phyloP scores from a whole-genome alignment of 2,329 filamentous ascomycete species.

The Colletotrichum shisoi region DNA sequence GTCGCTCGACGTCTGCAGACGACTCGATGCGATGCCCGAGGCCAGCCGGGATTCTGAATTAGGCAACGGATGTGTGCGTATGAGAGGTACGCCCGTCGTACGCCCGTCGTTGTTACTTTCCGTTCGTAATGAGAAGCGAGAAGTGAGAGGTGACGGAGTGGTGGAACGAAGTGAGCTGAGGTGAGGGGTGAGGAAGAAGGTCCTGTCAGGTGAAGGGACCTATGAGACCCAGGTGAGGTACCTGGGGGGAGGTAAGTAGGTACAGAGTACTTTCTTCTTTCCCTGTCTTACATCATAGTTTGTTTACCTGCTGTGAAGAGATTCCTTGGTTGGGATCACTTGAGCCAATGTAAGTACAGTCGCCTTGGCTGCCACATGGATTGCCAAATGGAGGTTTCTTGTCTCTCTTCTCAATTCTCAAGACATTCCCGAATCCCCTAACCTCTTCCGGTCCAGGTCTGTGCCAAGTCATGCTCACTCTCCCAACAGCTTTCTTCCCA shows the following conservation, averaged over 20 bases:
- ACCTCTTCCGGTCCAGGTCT: no score
- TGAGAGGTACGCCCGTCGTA: conserved; percentile 4
- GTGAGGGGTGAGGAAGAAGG: not conserved
- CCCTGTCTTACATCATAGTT: no score
- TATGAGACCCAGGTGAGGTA: not conserved
- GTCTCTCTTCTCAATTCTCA: not conserved
- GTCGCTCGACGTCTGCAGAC: not conserved
- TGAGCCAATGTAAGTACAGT: not conserved
- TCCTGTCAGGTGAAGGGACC: not conserved
- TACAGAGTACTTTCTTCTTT: no score
- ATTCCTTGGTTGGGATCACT: not conserved
- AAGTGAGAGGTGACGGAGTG: conserved; percentile 13
- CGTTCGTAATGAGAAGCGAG: conserved; percentile 21
- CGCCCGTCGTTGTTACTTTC: conserved; percentile 7
- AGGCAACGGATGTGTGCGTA: conserved; percentile 18
- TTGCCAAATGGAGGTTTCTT: not conserved
- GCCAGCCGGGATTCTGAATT: conserved; percentile 25
- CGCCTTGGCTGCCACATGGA: not conserved
- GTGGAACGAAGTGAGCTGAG: conserved; percentile 3
- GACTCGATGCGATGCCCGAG: conserved; percentile 31
- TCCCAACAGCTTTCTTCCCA: not conserved
- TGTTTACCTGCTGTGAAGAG: not conserved
- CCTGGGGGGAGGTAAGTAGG: no score
- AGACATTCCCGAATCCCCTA: not conserved
- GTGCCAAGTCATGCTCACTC: not conserved